A percentile compares a stretch with the other conserved stretches of the same genome.
These are phyloP conservation scores for Xylaria sp. DNA, from an alignment of 2,329 filamentous ascomycete genomes.

Conservation along the genomic window DNA sequence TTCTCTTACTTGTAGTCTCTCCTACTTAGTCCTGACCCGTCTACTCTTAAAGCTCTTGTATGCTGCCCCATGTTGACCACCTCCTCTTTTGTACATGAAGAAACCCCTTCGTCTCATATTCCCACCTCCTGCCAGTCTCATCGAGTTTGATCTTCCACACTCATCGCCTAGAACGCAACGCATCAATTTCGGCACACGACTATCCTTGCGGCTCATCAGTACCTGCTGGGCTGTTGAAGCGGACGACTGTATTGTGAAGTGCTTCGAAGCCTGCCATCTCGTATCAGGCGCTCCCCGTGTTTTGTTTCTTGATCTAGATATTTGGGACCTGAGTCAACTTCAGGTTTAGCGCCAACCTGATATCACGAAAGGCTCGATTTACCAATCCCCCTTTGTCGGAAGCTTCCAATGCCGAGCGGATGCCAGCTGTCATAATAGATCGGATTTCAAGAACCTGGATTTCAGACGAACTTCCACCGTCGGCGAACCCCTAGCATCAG, in stretches of 20 bases:
- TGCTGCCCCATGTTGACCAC: conserved; percentile 47
- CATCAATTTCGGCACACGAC: conserved; percentile 26
- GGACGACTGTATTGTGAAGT: conserved; percentile 12
- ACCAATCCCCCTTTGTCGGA: conserved; percentile 26
- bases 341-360: conserved; percentile 15
- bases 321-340: conserved; percentile 26
- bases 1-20: no score
- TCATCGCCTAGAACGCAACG: conserved; percentile 39
- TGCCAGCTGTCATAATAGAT: conserved; percentile 60
- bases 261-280: conserved; percentile 31
- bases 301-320: conserved; percentile 17
- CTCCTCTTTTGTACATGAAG: conserved; percentile 44
- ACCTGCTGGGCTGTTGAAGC: conserved; percentile 22
- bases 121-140: conserved; percentile 43
- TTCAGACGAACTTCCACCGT: conserved; percentile 50
- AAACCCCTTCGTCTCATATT: conserved; percentile 45
- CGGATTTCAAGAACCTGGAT: conserved; percentile 57
- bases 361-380: conserved; percentile 8
- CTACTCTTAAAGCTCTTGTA: conserved; percentile 50
- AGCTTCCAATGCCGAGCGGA: conserved; percentile 54
- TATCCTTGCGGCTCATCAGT: conserved; percentile 29
- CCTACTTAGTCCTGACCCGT: conserved; percentile 43
- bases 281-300: conserved; percentile 30
- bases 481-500: conserved; percentile 48
- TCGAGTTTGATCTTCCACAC: conserved; percentile 46